Evolutionary conservation across 176 grass and related monocot genomes (phyloP).

Genomic region (Triticum dicoccoides): DNA sequence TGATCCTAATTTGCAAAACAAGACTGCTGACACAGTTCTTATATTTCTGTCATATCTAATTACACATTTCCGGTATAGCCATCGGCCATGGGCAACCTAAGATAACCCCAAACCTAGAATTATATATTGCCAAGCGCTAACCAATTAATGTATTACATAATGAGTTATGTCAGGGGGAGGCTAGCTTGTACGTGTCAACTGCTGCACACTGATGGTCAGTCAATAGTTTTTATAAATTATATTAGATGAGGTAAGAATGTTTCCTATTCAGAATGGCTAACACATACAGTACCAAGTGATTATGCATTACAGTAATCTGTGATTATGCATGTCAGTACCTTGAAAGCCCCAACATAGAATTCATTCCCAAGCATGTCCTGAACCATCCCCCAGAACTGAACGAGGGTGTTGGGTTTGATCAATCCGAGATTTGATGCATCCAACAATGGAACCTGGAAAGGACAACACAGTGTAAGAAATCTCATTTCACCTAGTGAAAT

Average conservation of each 20-base stretch:
- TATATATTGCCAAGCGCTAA: neutral
- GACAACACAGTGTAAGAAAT: neutral
- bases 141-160: too few relatives aligned
- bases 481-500: neutral
- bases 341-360: slow-evolving; percentile 78
- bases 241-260: too few relatives aligned
- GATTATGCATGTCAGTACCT: slow-evolving; percentile 36
- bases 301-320: too few relatives aligned
- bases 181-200: too few relatives aligned
- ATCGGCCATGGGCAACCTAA: neutral
- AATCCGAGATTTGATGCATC: slow-evolving; percentile 56
- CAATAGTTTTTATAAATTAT: too few relatives aligned
- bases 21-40: neutral
- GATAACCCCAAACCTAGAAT: neutral
- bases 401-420: slow-evolving; percentile 83
- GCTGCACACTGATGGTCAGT: too few relatives aligned
- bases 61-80: neutral
- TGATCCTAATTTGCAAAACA: neutral
- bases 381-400: slow-evolving; percentile 81
- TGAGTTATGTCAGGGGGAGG: too few relatives aligned
- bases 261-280: too few relatives aligned
- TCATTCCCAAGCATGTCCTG: slow-evolving; percentile 97
- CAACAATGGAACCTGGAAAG: slow-evolving; percentile 65
- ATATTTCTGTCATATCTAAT: neutral
- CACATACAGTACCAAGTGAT: too few relatives aligned